Percentiles rank a stretch among this genome's conserved stretches.
Conservation (phyloP, 768 basidiomycete genomes). For the Cyathus striatus region DNA sequence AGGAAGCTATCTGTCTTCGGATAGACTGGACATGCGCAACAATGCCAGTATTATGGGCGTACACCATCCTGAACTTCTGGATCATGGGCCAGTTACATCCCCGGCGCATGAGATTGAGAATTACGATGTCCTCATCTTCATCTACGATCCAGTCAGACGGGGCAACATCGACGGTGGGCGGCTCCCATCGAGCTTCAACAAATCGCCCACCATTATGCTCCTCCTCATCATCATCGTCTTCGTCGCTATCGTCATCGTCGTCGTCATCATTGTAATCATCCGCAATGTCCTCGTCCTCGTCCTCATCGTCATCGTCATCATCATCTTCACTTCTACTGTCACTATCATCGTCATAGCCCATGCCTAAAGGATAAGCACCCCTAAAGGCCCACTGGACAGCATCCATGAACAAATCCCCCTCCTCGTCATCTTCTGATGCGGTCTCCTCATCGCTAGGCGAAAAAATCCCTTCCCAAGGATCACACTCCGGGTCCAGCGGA, state of each 20-base stretch:
- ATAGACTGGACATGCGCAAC: conserved; percentile 1
- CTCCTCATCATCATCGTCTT: conserved; percentile 29
- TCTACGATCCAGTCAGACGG: conserved; percentile 12
- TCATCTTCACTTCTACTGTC: conserved; percentile 11
- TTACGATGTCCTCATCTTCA: conserved; percentile 16
- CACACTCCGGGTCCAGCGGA: conserved; percentile 31
- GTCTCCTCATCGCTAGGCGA: conserved; percentile 37
- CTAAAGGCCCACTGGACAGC: conserved; percentile 21
- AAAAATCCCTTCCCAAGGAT: conserved; percentile 75
- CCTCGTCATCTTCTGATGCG: conserved; percentile 29
- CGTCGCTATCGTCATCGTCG: conserved; percentile 25
- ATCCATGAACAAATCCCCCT: conserved; percentile 22
- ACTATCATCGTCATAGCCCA: conserved; percentile 6
- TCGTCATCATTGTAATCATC: conserved; percentile 19
- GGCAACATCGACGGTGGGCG: conserved; percentile 35
- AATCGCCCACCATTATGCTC: conserved; percentile 18
- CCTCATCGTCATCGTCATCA: conserved; percentile 12
- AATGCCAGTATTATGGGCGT: conserved; percentile 1
- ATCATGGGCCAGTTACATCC: conserved; percentile 4
- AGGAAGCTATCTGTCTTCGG: conserved; percentile 11
- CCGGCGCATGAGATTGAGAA: conserved; percentile 9
- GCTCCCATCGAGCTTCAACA: conserved; percentile 51
- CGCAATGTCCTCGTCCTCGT: conserved; percentile 15
- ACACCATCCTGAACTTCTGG: conserved; percentile 1
- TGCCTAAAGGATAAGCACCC: conserved; percentile 3